Conservation (phyloP, 441 rosid species). For the Adansonia gregorii region DNA sequence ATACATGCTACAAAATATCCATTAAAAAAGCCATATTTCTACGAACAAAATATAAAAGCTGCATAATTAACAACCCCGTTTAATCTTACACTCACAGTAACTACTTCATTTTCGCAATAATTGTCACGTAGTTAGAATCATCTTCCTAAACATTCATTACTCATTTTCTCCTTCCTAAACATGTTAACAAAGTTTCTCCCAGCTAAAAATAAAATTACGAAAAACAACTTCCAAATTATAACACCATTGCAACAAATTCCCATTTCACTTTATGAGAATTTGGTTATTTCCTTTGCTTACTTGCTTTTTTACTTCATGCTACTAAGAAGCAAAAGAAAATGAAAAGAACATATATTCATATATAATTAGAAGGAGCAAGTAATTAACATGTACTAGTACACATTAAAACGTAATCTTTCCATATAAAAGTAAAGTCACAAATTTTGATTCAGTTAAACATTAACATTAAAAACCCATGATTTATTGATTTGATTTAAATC, state of each 20-base stretch:
- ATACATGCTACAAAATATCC: not conserved
- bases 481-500: not conserved
- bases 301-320: not conserved
- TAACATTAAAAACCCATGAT: not conserved
- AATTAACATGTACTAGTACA: not conserved
- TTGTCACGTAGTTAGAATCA: not conserved
- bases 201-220: not conserved
- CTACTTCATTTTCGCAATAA: not conserved
- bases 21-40: not conserved
- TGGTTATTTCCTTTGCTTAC: not conserved
- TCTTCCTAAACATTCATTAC: not conserved
- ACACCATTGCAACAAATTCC: not conserved
- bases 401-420: not conserved
- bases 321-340: not conserved
- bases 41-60: not conserved
- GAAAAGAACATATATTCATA: not conserved
- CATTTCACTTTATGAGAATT: not conserved
- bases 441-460: not conserved
- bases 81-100: not conserved
- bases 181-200: not conserved
- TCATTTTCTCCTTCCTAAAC: not conserved
- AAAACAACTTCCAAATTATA: not conserved
- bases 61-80: not conserved
- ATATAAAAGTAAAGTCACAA: not conserved
- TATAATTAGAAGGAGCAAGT: not conserved